These are phyloP conservation scores for Scheffersomyces lignicola DNA, from an alignment of 1,139 yeast genomes.

Conservation along the genomic window DNA sequence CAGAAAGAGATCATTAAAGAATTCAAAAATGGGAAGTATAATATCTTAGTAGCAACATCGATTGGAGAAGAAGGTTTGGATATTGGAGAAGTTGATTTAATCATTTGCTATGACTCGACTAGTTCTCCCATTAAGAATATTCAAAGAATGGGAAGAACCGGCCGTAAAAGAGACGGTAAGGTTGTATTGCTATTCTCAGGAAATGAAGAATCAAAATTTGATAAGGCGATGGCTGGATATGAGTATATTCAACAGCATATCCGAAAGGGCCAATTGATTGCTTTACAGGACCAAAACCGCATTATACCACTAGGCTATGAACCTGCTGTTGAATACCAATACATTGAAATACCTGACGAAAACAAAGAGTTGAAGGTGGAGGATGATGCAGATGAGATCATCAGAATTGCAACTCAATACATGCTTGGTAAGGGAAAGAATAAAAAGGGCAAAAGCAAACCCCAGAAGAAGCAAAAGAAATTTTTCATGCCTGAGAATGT, in stretches of 20 bases:
- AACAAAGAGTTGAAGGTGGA: constrained; percentile 53
- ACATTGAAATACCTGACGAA: constrained; percentile 69
- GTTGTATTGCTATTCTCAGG: constrained; percentile 77
- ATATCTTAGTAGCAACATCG: constrained; percentile 89
- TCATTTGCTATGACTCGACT: constrained; percentile 90
- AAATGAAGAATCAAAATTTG: constrained; percentile 76
- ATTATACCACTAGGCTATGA: constrained; percentile 58
- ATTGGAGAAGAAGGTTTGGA: constrained; percentile 99
- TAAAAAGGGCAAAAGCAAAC: constrained; percentile 17
- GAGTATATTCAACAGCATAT: constrained; percentile 71
- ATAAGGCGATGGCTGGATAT: constrained; percentile 84
- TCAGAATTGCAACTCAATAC: constrained; percentile 57
- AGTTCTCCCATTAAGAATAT: constrained; percentile 90
- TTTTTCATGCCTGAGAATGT: constrained; percentile 84
- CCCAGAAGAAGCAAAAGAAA: constrained; percentile 26
- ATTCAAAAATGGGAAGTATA: constrained; percentile 70
- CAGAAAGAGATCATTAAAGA: constrained; percentile 72
- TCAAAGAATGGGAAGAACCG: constrained; percentile 98
- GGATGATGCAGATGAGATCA: constrained; percentile 68
- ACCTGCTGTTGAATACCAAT: constrained; percentile 58
- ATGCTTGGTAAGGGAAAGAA: constrained; percentile 27
- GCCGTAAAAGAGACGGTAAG: constrained; percentile 88
- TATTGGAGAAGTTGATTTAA: constrained; percentile 95
- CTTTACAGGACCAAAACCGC: constrained; percentile 51
- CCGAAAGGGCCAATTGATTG: constrained; percentile 40